These are phyloP conservation scores for Neurospora sp. DNA, from an alignment of 495 filamentous ascomycete genomes.

Conservation along the genomic window DNA sequence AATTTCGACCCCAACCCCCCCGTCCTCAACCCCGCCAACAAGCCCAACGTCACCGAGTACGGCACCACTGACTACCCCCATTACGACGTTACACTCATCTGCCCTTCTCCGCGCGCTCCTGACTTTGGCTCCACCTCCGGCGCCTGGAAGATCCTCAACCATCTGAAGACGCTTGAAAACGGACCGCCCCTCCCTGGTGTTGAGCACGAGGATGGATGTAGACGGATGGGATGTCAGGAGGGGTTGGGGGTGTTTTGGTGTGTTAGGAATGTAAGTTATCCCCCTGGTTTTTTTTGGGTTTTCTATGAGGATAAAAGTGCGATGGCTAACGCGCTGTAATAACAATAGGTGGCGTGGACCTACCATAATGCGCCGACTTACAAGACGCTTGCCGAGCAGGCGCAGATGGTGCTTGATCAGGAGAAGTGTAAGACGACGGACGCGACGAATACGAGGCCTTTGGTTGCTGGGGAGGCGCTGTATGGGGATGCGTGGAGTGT, in stretches of 20 bases:
- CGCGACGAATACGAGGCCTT: not conserved
- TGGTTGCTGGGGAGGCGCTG: not conserved
- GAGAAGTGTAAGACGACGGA: not conserved
- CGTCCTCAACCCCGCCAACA: not conserved
- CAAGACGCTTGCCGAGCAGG: not conserved
- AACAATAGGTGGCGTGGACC: not conserved
- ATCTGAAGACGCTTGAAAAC: not conserved
- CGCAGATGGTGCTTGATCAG: not conserved
- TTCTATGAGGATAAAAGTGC: rapidly evolving
- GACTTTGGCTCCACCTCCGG: not conserved
- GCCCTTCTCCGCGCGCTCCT: not conserved
- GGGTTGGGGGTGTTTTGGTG: not conserved
- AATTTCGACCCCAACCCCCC: not conserved
- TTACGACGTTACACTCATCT: not conserved
- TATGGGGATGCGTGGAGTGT: not conserved
- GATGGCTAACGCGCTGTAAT: not conserved
- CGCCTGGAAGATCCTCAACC: not conserved
- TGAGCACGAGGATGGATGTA: not conserved
- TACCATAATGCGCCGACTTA: not conserved
- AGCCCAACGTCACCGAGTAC: not conserved
- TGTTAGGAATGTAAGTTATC: not conserved
- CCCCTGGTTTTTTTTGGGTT: not conserved
- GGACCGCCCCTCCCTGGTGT: not conserved
- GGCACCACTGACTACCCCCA: not conserved
- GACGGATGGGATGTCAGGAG: not conserved